Evolutionary conservation across 2,329 filamentous ascomycete species (phyloP).

Genomic region (Colletotrichum lentis): DNA sequence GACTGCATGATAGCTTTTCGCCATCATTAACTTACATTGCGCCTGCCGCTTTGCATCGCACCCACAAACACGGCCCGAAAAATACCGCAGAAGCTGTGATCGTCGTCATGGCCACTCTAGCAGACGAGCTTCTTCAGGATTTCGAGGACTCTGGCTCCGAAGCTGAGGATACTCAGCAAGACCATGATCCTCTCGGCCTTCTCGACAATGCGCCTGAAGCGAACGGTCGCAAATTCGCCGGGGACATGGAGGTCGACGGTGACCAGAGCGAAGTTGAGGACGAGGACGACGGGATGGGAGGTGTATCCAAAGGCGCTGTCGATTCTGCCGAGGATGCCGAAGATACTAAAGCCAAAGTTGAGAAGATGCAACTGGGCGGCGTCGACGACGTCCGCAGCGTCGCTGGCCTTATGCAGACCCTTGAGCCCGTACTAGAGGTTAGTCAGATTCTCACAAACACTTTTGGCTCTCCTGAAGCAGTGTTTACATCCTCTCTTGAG

Average conservation of each 20-base stretch:
- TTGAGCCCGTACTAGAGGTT: slow-evolving; percentile 85
- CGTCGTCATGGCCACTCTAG: slow-evolving; percentile 80
- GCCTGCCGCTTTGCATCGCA: not conserved
- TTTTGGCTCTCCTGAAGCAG: slow-evolving; percentile 42
- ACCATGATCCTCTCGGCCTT: slow-evolving; percentile 55
- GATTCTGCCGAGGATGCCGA: slow-evolving; percentile 70
- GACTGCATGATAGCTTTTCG: slow-evolving; percentile 2
- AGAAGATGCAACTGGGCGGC: slow-evolving; percentile 79
- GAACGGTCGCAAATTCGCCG: slow-evolving; percentile 51
- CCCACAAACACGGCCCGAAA: not conserved
- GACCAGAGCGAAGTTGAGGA: slow-evolving; percentile 62
- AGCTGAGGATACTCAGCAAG: slow-evolving; percentile 67
- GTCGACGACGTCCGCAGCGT: slow-evolving; percentile 83
- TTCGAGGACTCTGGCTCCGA: slow-evolving; percentile 88
- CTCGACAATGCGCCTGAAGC: slow-evolving; percentile 53
- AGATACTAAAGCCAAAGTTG: slow-evolving; percentile 78
- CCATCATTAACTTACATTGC: not conserved
- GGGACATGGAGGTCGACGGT: slow-evolving; percentile 67
- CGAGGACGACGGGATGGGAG: slow-evolving; percentile 66
- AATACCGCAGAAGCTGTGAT: not conserved
- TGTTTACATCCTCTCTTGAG: slow-evolving; percentile 70
- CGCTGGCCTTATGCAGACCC: slow-evolving; percentile 79
- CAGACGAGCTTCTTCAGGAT: slow-evolving; percentile 90
- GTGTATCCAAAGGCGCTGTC: slow-evolving; percentile 54
- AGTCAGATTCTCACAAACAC: slow-evolving; percentile 50